A percentile compares a stretch with the other conserved stretches of the same genome.
Evolutionary conservation across 768 basidiomycete genomes (phyloP).

Genomic region (Lentinula raphanica): DNA sequence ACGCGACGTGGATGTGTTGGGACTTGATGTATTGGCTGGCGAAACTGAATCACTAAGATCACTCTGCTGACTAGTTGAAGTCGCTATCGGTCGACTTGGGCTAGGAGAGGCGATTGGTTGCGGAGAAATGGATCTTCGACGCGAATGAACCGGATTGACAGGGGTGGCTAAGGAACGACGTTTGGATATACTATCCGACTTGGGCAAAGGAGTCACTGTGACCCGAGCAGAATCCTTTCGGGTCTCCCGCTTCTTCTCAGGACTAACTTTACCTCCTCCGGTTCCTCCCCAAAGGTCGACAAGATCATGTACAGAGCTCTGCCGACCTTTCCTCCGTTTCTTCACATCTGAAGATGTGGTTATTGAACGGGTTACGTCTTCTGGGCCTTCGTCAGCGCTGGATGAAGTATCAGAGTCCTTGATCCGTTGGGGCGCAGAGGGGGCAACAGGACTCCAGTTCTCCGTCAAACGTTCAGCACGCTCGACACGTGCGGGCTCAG

Average conservation of each 20-base stretch:
- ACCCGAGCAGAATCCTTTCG: conserved; percentile 5
- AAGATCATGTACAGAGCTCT: conserved; percentile 80
- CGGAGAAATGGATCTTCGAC: conserved; percentile 17
- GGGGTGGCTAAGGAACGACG: conserved; percentile 5
- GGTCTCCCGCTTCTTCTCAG: conserved; percentile 11
- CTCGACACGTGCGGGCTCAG: conserved; percentile 6
- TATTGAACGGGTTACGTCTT: conserved; percentile 33
- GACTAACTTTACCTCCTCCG: conserved; percentile 12
- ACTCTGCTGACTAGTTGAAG: not conserved
- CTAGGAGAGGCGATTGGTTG: conserved; percentile 18
- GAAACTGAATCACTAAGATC: not conserved
- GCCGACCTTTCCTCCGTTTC: conserved; percentile 48
- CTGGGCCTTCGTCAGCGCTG: conserved; percentile 55
- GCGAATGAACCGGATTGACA: conserved; percentile 2
- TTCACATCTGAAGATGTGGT: conserved; percentile 8
- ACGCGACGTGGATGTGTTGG: conserved; percentile 40
- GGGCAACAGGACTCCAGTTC: conserved; percentile 42
- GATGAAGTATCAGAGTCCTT: conserved; percentile 42
- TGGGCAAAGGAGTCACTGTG: conserved; percentile 10
- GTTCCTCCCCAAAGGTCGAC: conserved; percentile 75
- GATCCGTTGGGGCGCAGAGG: conserved; percentile 18
- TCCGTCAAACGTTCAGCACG: conserved; percentile 26
- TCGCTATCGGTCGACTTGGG: not conserved
- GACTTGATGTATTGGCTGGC: conserved; percentile 21
- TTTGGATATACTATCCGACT: not conserved